Base-by-base conservation (phyloP, 192 early-diverging fungal species). In the Endogone sp. region DNA sequence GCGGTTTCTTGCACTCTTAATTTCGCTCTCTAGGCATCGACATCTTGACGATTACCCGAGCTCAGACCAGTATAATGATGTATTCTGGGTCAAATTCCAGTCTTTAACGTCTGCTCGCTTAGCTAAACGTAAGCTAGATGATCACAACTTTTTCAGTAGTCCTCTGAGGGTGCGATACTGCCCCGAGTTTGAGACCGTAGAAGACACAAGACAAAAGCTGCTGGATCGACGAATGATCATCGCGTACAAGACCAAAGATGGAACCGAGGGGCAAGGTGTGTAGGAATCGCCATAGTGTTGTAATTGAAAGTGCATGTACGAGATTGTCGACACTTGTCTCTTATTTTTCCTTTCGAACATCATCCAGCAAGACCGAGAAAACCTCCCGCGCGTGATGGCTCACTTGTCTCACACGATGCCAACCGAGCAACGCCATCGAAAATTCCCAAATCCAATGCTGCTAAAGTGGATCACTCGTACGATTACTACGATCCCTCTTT, bases 131-230 rank as follows among this genome's bases (percentile, higher is more conserved):
- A 68, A 74, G 29, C 37, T 79, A 61, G 78, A 82, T 29, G 78
- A 82, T 65, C 69, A 71, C 20, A 23, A 62, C 10, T 82, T 82
- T 21, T 79, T 69, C 68, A 55, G 66, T 29, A 68, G 69, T 54
- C 62, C 56, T n/a, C 27, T 82, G n/a, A 61, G 57, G 62, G 72
- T 82, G 26, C 62, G 66, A 13, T 82, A 82, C 71, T 70, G 56
- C 25, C 78, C 78, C 21, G 72, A 82, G 30, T 74, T 68, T 60
- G 81, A 82, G 59, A 72, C 75, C 1, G 30, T 77, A 21, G 64
- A 82, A 44, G 81, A 82, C 69, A 71, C 75, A n/a, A 70, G 81
- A 29, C 27, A 55, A 29, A 82, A 82, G 67, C 67, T 82, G 27
- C 57, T 65, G 1, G 72, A 82, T 28, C 71, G 81, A 64, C 72